Percentiles rank a stretch among this genome's conserved stretches.
phyloP scores from a whole-genome alignment of 768 basidiomycete species.

The Mycena kentingensis region DNA sequence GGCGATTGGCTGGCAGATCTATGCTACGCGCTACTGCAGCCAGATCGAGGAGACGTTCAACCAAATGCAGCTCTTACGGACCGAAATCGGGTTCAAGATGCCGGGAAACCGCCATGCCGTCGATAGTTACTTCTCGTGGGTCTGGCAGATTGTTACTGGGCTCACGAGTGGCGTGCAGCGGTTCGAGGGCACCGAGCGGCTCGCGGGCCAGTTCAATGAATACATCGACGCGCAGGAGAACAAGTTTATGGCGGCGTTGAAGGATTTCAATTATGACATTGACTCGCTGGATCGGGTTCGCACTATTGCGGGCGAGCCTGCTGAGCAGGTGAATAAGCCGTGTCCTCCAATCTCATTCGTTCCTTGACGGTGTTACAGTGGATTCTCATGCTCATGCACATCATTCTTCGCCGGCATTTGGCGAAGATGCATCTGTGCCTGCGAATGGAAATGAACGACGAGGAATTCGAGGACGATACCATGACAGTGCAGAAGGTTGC shows the following conservation, averaged over 20 bases:
- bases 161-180: slow-evolving; percentile 4
- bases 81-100: slow-evolving; percentile 10
- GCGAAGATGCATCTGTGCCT: slow-evolving; percentile 13
- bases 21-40: slow-evolving; percentile 13
- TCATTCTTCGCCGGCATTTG: slow-evolving; percentile 12
- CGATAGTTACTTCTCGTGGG: slow-evolving; percentile 1
- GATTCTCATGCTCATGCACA: slow-evolving; percentile 1
- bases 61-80: slow-evolving; percentile 6
- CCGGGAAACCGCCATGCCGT: slow-evolving; percentile 15
- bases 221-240: slow-evolving; percentile 12
- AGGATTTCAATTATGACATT: slow-evolving; percentile 10
- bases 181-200: neutral
- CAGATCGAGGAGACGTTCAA: slow-evolving; percentile 18
- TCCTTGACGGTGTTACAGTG: neutral
- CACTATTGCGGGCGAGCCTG: neutral
- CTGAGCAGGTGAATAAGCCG: neutral
- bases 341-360: neutral
- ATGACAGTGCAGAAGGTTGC: slow-evolving; percentile 1
- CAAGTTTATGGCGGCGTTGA: neutral
- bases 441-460: neutral
- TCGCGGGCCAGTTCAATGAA: slow-evolving; percentile 5
- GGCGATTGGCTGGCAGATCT: slow-evolving; percentile 21
- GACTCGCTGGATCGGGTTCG: slow-evolving; percentile 1
- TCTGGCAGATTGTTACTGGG: slow-evolving; percentile 6
- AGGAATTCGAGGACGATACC: slow-evolving; percentile 1